phyloP scores from a whole-genome alignment of 1,284 basidiomycete genomes.

The Bondarzewia mesenterica region DNA sequence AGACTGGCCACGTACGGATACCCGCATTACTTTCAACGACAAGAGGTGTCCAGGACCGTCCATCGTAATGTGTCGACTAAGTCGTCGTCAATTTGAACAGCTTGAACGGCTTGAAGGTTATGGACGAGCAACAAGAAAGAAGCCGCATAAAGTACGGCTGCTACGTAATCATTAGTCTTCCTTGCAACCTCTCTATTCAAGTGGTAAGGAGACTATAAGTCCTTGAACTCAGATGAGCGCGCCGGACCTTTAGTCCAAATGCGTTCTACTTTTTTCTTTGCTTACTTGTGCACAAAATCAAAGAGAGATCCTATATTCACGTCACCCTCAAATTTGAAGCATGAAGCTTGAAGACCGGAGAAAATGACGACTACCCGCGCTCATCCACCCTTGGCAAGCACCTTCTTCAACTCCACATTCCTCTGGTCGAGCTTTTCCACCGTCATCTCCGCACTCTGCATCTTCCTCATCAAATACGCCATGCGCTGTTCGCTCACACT shows the following conservation, averaged over 20 bases:
- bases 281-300: too few relatives aligned
- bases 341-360: neutral
- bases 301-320: neutral
- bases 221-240: too few relatives aligned
- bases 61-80: conserved; percentile 25
- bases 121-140: too few relatives aligned
- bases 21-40: conserved; percentile 74
- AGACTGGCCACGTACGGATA: conserved; percentile 51
- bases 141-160: too few relatives aligned
- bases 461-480: conserved; percentile 67
- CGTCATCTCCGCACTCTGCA: conserved; percentile 60
- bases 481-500: conserved; percentile 56
- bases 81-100: too few relatives aligned
- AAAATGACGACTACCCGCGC: neutral
- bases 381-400: conserved; percentile 15
- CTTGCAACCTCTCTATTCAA: too few relatives aligned
- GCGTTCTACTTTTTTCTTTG: too few relatives aligned
- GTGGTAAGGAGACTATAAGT: too few relatives aligned
- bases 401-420: conserved; percentile 62
- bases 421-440: conserved; percentile 61
- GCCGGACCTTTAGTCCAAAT: too few relatives aligned
- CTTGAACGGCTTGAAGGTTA: too few relatives aligned
- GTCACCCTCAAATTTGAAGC: neutral
- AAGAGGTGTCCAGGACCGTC: conserved; percentile 56
- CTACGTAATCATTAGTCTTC: too few relatives aligned